A percentile compares a stretch with the other conserved stretches of the same genome.
Evolutionary conservation across 768 basidiomycete genomes (phyloP).

Genomic region (Hemileccinum impolitum): DNA sequence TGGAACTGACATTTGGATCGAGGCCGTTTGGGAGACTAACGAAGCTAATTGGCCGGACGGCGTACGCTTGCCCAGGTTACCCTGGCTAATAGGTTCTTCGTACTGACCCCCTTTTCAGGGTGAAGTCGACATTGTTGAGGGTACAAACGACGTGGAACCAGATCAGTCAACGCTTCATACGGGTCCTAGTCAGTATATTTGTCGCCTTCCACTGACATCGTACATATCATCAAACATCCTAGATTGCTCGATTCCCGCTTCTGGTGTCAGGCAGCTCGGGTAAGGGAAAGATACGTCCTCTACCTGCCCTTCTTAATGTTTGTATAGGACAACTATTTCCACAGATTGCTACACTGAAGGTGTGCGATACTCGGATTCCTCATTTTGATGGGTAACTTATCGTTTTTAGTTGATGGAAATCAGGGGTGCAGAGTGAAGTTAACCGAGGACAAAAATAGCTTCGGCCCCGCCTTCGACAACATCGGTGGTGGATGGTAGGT

Average conservation of each 20-base stretch:
- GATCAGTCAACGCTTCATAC: constrained; percentile 59
- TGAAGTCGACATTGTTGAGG: constrained; percentile 31
- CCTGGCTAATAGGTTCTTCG: background rate
- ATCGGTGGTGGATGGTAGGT: constrained; percentile 39
- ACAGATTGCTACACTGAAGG: constrained; percentile 25
- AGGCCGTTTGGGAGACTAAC: constrained; percentile 30
- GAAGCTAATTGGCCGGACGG: constrained; percentile 24
- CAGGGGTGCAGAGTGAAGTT: constrained; percentile 36
- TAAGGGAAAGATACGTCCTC: constrained; percentile 1
- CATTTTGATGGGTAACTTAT: background rate
- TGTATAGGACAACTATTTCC: constrained; percentile 14
- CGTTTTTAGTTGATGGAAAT: constrained; percentile 27
- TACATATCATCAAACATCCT: background rate
- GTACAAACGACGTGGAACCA: constrained; percentile 51
- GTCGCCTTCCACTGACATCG: background rate
- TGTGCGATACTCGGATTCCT: background rate
- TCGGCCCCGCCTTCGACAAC: constrained; percentile 28
- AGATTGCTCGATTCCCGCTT: constrained; percentile 29
- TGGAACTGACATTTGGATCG: constrained; percentile 5
- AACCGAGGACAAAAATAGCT: constrained; percentile 23
- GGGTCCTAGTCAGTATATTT: constrained; percentile 34
- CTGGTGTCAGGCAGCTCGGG: constrained; percentile 22
- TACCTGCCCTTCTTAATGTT: background rate
- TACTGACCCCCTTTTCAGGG: constrained; percentile 18
- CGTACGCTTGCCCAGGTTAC: constrained; percentile 12